phyloP scores from a whole-genome alignment of 768 basidiomycete species.

The Panellus pusillus region DNA sequence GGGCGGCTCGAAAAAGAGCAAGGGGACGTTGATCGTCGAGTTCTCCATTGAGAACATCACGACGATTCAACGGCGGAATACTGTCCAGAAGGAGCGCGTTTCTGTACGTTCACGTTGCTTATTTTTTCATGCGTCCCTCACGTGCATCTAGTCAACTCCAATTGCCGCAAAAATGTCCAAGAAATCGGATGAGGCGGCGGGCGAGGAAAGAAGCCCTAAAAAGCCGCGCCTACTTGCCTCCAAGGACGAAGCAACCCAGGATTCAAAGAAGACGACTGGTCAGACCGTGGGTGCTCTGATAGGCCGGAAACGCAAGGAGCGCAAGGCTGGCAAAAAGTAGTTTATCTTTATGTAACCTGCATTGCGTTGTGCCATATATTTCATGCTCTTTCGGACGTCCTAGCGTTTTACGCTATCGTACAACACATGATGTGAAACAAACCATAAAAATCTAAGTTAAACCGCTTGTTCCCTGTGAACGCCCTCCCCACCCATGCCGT shows the following conservation, averaged over 20 bases:
- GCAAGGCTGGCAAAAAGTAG: constrained; percentile 42
- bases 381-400: too few species aligned
- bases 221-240: constrained; percentile 8
- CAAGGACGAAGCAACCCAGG: neutral
- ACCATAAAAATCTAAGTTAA: neutral
- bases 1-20: constrained; percentile 37
- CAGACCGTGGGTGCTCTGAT: constrained; percentile 68
- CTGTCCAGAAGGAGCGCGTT: constrained; percentile 44
- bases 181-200: constrained; percentile 9
- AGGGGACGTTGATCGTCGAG: constrained; percentile 76
- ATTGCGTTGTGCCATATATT: too few species aligned
- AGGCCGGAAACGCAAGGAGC: constrained; percentile 76
- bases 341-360: neutral
- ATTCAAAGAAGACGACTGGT: constrained; percentile 29
- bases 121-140: constrained; percentile 1
- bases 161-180: constrained; percentile 7
- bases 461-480: constrained; percentile 37
- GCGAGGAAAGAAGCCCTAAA: constrained; percentile 40
- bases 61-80: constrained; percentile 76
- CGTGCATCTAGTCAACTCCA: constrained; percentile 12
- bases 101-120: constrained; percentile 23
- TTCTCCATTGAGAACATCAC: constrained; percentile 96
- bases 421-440: neutral
- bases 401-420: neutral
- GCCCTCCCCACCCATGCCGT: constrained; percentile 78